Base-by-base conservation (phyloP, 2,329 filamentous ascomycete species). In the Cladosporium sphaerospermum region DNA sequence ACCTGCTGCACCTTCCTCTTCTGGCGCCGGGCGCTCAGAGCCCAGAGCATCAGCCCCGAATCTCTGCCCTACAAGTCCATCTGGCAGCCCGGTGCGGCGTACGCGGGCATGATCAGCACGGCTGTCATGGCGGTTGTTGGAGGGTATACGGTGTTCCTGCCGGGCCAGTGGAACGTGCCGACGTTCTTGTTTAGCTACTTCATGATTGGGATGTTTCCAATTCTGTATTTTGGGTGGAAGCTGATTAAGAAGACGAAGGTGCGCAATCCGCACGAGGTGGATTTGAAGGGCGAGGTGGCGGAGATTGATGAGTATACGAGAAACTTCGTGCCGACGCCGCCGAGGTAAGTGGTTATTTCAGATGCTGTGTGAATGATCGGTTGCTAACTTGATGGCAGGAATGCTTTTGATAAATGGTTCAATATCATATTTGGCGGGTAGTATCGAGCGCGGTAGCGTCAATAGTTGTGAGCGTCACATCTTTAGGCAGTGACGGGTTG, bases 101-200 rank as follows among this genome's bases (percentile, higher is more conserved):
- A 80, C 61, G 82, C 84, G 45, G 83, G 81, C 0, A 70, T 89
- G 5, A 65, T 73, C 0, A 47, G 33, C 42, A 79, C 80, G 43
- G 5, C 42, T 10, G 67, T 86, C 57, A 90, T 92, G 83, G 79
- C 83, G 0, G 82, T 91, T 60, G 82, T 90, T 1, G 82, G 85
- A 8, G 88, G 88, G 0, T 92, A 90, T 57, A 78, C 83, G 0
- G 86, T 91, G 1, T 92, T 91, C 61, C 64, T 90, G 43, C 83
- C 85, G 0, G 76, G 75, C 0, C 74, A 76, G 7, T 90, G 85
- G 87, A 77, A 82, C 52, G 63, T 85, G 0, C 77, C 84, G 7
- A 82, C 80, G 2, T 92, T 92, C 64, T 64, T 91, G 11, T 89
- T 89, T 69, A 73, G 69, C 11, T 90, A 90, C 67, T 83, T 82